Evolutionary conservation across 805 yeast genomes (phyloP).

Genomic region (Lipomyces spencermartinsiae): DNA sequence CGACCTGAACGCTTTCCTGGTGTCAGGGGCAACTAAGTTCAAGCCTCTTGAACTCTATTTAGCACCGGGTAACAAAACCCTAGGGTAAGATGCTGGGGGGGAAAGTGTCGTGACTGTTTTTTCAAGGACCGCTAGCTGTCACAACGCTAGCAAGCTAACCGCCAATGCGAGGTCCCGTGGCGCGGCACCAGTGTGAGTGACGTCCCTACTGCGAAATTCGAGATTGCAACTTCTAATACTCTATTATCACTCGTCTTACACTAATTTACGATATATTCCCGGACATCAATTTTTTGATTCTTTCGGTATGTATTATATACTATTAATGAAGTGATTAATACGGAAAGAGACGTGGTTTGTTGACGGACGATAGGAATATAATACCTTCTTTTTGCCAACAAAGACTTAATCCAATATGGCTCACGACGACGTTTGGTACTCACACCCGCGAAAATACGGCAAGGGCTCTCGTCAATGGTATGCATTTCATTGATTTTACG

Average conservation of each 20-base stretch:
- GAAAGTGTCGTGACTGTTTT: not conserved
- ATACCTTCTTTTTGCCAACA: not conserved
- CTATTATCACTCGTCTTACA: not conserved
- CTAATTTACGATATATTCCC: not conserved
- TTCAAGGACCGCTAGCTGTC: not conserved
- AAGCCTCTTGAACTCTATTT: not conserved
- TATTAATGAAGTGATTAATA: not conserved
- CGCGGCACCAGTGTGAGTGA: not conserved
- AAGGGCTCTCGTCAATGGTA: slow-evolving; percentile 99
- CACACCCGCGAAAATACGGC: slow-evolving; percentile 99
- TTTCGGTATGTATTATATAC: not conserved
- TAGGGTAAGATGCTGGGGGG: not conserved
- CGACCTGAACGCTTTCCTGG: not conserved
- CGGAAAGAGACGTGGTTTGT: not conserved
- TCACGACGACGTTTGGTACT: slow-evolving; percentile 99
- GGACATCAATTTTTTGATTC: not conserved
- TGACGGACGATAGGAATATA: not conserved
- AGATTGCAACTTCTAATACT: not conserved
- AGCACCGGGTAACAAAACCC: not conserved
- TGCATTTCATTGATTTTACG: slow-evolving; percentile 23
- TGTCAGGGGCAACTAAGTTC: not conserved
- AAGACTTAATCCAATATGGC: slow-evolving; percentile 71
- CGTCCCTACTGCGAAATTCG: not conserved
- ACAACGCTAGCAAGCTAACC: too few species aligned
- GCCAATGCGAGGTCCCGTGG: too few species aligned